Percentiles rank a stretch among this genome's conserved stretches.
Evolutionary conservation across 2,329 filamentous ascomycete species (phyloP).

Genomic region (Orbilia quercus): DNA sequence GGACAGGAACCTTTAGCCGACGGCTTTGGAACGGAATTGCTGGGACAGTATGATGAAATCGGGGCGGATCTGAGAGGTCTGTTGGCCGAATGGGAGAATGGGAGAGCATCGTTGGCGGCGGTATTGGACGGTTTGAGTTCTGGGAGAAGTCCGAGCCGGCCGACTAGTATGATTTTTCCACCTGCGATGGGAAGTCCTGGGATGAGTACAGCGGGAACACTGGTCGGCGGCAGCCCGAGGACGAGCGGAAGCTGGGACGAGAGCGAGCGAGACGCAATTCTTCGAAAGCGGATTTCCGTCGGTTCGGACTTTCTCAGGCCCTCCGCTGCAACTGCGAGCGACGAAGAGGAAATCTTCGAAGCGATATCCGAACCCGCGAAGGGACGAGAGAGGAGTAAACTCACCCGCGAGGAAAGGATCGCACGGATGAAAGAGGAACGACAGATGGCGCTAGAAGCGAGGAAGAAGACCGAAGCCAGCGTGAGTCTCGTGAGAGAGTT

Average conservation of each 20-base stretch:
- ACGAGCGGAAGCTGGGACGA: constrained; percentile 58
- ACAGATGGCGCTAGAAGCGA: constrained; percentile 75
- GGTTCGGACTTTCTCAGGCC: constrained; percentile 66
- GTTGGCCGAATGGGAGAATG: constrained; percentile 86
- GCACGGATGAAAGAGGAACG: constrained; percentile 88
- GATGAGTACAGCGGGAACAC: constrained; percentile 75
- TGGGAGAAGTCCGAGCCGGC: constrained; percentile 75
- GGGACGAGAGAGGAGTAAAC: constrained; percentile 73
- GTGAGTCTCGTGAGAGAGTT: constrained; percentile 92
- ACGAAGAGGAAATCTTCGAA: constrained; percentile 86
- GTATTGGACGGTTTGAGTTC: constrained; percentile 74
- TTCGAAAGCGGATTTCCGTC: constrained; percentile 38
- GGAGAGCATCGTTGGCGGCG: constrained; percentile 81
- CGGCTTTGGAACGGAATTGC: constrained; percentile 77
- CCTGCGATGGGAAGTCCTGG: constrained; percentile 67
- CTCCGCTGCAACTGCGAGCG: constrained; percentile 63
- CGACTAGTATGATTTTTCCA: constrained; percentile 64
- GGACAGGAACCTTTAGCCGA: constrained; percentile 68
- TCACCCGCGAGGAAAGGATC: constrained; percentile 88
- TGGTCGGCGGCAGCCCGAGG: constrained; percentile 66
- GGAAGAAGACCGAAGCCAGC: constrained; percentile 81
- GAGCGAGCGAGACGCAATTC: constrained; percentile 48
- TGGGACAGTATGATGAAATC: constrained; percentile 94
- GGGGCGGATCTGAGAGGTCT: constrained; percentile 84
- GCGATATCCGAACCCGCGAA: constrained; percentile 77